Base-by-base conservation (phyloP, 1,284 basidiomycete genomes). In the Boletellus sp. region DNA sequence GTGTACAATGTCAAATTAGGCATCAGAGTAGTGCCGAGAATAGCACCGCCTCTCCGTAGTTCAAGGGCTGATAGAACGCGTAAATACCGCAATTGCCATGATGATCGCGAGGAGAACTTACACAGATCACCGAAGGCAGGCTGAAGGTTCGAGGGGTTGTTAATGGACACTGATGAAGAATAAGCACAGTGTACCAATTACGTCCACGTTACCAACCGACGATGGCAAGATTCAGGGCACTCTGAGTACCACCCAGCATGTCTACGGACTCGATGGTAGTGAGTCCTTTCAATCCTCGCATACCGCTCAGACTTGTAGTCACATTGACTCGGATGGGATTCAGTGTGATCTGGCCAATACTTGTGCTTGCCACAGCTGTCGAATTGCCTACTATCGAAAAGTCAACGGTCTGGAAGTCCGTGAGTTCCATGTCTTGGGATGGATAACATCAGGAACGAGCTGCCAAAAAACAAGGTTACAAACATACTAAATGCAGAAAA, bases 311-410 rank as follows among this genome's bases (percentile, higher is more conserved):
- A 26, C 74, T 77, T 8, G 83, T 85, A n/a, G 83, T 73, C 8
- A 90, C 88, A 57, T 88, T 82, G 64, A 91, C 86, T 58, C 80
- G 80, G 65, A 91, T 90, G 2, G 85, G 79, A 61, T 87, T 76
- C n/a, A 91, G 75, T 18, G 80, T 81, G 49, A 91, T 80, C 59
- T 76, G 69, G 38, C 89, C 89, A 50, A 91, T 74, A 59, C 81
- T 84, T 59, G 80, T 80, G 60, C 81, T 83, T 32, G 87, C 83
- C 12, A 89, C 65, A 2, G 89, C 83, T 28, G 74, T 72, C 39
- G 89, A 82, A 53, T 77, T 72, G 22, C 89, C 89, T 50, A 82
- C 71, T 39, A 90, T 76, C 40, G 74, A 71, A 68, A 91, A 89
- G 4, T 75, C 66, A 22, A 78, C 74, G 18, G 56, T 59, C 30